Evolutionary conservation across 345 rosid species (phyloP), one percentile per base, ranked within the genome.

Genomic region (Acer negundo): DNA sequence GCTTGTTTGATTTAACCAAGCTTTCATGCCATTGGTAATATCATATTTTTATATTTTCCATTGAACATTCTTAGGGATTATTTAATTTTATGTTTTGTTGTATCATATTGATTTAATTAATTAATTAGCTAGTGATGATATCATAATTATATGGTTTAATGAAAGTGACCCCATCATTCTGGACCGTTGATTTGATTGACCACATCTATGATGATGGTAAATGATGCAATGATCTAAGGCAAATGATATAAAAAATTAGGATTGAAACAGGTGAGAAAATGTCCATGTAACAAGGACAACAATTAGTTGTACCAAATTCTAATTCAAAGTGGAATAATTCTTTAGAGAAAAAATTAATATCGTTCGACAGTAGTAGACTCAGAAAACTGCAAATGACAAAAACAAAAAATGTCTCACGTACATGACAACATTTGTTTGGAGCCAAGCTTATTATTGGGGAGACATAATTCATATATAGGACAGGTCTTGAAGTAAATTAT

Each of bases 11-110:
- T 62, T 69, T 26, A 7, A 11, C 58, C 28, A 6, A 28, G 51
- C 70, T 7, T 10, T 58, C 70, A 59, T 58, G 44, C 51, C 82
- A 62, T 61, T 53, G 87, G 68, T 49, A 75, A 76, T 70, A 55
- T 74, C 81, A 56, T 47, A 38, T 31, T 78, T 16, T 49, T 73
- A 51, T 53, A 66, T 69, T 19, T 53, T 69, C 26, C 12, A 15
- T 72, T 62, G 7, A 23, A 74, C 55, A 42, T 59, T 76, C 65
- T 42, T 16, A 16, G 6, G 20, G 0, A 62, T 51, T 56, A 69
- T 26, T 67, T 49, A 55, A 26, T 42, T 28, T 8, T 28, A 10
- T 31, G 22, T 3, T 46, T 12, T 9, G 38, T 35, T 1, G 17
- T 13, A 23, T 6, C 49, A 58, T 46, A 13, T 69, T 42, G 40